phyloP scores from a whole-genome alignment of 805 yeast genomes.

The Yamadazyma scolyti region DNA sequence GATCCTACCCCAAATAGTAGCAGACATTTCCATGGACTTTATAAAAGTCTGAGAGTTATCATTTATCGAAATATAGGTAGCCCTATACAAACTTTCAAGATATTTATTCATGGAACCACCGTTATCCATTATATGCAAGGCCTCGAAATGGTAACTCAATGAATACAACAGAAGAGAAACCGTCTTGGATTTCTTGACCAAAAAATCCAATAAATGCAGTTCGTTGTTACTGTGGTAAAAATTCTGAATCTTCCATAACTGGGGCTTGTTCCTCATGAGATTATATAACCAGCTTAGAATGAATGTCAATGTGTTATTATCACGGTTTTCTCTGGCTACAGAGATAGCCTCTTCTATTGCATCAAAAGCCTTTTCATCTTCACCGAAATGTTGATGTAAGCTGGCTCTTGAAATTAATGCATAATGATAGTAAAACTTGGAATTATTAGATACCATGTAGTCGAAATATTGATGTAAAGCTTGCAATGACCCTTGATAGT shows the following conservation, averaged over 20 bases:
- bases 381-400: constrained; percentile 65
- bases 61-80: constrained; percentile 52
- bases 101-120: constrained; percentile 45
- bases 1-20: constrained; percentile 49
- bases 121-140: constrained; percentile 49
- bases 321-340: constrained; percentile 84
- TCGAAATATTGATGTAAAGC: constrained; percentile 63
- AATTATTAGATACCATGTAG: constrained; percentile 66
- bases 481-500: constrained; percentile 55
- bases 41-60: constrained; percentile 41
- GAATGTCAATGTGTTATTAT: constrained; percentile 65
- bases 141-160: constrained; percentile 64
- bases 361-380: constrained; percentile 63
- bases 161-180: constrained; percentile 50
- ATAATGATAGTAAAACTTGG: constrained; percentile 67
- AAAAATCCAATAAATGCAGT: constrained; percentile 63
- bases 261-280: constrained; percentile 67
- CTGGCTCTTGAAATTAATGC: constrained; percentile 72
- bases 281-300: constrained; percentile 72
- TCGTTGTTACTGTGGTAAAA: constrained; percentile 48
- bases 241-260: constrained; percentile 41
- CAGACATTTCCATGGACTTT: constrained; percentile 42
- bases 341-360: constrained; percentile 85
- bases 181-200: constrained; percentile 51
- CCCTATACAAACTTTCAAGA: constrained; percentile 55